Evolutionary conservation across 768 basidiomycete genomes (phyloP), one percentile per base, ranked within the genome.

Genomic region (Kwoniella sp.): DNA sequence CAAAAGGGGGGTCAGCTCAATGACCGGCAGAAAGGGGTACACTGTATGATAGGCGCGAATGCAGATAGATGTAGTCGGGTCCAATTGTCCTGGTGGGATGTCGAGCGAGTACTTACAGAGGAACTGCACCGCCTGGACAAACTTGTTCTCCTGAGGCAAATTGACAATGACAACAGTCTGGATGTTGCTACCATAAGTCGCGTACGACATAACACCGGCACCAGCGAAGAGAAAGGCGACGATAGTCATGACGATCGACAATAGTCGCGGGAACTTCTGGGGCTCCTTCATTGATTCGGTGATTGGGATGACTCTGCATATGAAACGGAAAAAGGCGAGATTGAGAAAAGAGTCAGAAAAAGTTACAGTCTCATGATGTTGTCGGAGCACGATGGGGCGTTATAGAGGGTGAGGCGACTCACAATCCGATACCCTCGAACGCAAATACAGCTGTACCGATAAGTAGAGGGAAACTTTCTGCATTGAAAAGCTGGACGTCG

Each of bases 361-460:
- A 22, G 41, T 60, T 58, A 34, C 20, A 34, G 26, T 22, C 51
- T 48, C 53, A 9, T 4, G 20, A 23, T 28, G 29, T 22, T n/a
- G 30, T 29, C 25, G 8, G 34, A 55, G 15, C 22, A 8, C 7
- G 22, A 52, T 2, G 26, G 12, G 30, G 11, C n/a, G n/a, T n/a
- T n/a, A n/a, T n/a, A 15, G 11, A 30, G 41, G 13, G 34, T 5
- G 5, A 15, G 26, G 28, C 22, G 34, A 70, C 87, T 70, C 71
- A 90, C 89, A 98, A 83, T 54, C 95, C 96, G 70, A 99, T 92
- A 9, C 95, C 95, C 81, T 99, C 95, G 73, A 98, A 99, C 0
- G 96, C 92, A 81, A 98, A 98, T 30, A 97, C 95, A 2, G 96
- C 95, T 25, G 96, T 97, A 8, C 93, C 96, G 63, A 99, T 90